These are phyloP conservation scores for Eleusine indica DNA, from an alignment of 176 grass and related monocot species.

Conservation along the genomic window DNA sequence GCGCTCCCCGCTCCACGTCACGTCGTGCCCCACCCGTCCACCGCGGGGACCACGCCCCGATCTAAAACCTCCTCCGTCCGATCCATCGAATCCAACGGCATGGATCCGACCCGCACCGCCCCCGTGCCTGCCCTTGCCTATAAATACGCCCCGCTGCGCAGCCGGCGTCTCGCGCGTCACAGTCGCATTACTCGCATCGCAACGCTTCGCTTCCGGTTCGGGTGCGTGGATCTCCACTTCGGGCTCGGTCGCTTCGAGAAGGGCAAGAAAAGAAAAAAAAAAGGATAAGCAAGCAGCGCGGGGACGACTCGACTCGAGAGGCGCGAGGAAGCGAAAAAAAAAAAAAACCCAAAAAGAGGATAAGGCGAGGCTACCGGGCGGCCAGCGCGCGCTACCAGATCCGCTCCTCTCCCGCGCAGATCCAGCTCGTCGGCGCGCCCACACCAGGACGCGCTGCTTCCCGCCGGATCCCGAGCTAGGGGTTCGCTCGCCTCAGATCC, in stretches of 20 bases:
- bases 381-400: conserved; percentile 43
- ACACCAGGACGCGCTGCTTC: neutral
- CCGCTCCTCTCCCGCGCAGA: conserved; percentile 26
- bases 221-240: conserved; percentile 16
- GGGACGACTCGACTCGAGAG: conserved; percentile 34
- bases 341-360: conserved; percentile 19
- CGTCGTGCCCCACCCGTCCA: conserved; percentile 35
- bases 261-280: conserved; percentile 9
- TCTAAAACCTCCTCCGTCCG: conserved; percentile 35
- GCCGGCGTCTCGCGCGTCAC: conserved; percentile 9
- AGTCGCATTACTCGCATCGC: conserved; percentile 9
- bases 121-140: neutral
- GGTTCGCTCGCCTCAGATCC: conserved; percentile 43
- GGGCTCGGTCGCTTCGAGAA: conserved; percentile 34
- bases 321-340: conserved; percentile 5
- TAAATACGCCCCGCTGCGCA: conserved; percentile 42
- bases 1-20: conserved; percentile 51
- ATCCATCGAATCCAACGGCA: conserved; percentile 36
- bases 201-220: neutral
- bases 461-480: neutral
- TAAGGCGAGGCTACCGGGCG: conserved; percentile 31
- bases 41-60: conserved; percentile 13
- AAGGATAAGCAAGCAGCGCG: conserved; percentile 30
- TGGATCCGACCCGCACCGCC: conserved; percentile 33
- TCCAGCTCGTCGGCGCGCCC: conserved; percentile 30